phyloP scores from a whole-genome alignment of 106 monocot genomes.

The Narthecium ossifragum region DNA sequence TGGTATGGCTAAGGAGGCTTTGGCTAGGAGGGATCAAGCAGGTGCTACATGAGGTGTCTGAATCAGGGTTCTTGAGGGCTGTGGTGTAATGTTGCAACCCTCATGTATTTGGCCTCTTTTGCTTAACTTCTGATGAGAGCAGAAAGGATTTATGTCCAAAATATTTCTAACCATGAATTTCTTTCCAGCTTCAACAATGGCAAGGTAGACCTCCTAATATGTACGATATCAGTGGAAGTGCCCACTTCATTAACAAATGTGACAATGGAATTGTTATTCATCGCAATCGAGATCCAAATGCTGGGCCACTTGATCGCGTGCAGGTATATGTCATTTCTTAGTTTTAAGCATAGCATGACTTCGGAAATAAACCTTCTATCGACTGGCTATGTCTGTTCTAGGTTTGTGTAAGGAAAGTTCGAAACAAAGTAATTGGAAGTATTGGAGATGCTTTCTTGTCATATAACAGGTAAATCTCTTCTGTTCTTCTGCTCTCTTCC shows the following conservation, averaged over 20 bases:
- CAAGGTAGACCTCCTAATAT: constrained; percentile 69
- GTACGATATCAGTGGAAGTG: constrained; percentile 98
- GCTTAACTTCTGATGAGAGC: too few species aligned
- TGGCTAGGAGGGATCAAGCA: too few species aligned
- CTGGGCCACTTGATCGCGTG: constrained; percentile 56
- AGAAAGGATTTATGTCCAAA: too few species aligned
- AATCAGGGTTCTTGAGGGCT: too few species aligned
- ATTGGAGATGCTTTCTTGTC: constrained; percentile 74
- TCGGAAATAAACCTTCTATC: constrained; percentile 1
- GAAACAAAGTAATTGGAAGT: constrained; percentile 77
- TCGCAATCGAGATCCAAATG: constrained; percentile 56
- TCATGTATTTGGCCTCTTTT: too few species aligned
- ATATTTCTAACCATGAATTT: not conserved
- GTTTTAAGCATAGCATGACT: not conserved
- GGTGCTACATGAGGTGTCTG: too few species aligned
- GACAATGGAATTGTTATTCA: constrained; percentile 95
- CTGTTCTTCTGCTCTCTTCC: not conserved
- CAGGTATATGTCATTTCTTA: constrained; percentile 28
- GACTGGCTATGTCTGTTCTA: constrained; percentile 6
- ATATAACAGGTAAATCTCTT: constrained; percentile 52
- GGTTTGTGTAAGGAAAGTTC: constrained; percentile 81
- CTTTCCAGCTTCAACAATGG: constrained; percentile 75
- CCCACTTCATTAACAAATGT: constrained; percentile 97
- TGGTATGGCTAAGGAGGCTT: too few species aligned
- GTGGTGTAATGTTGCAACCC: too few species aligned